Evolutionary conservation across 306 rosid genomes (phyloP).

Genomic region (Bauhinia variegata): DNA sequence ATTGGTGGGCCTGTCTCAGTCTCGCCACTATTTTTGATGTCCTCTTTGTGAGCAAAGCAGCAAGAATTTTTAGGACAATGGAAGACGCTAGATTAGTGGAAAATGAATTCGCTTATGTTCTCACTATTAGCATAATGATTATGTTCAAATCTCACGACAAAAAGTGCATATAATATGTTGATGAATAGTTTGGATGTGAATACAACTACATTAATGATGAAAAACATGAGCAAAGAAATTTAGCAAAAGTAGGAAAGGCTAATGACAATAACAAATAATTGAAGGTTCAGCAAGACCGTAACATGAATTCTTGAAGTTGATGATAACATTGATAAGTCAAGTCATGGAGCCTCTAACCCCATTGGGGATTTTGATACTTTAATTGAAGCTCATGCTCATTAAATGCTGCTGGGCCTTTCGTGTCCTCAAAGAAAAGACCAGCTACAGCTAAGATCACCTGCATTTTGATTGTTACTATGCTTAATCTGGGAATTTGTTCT

Average conservation of each 20-base stretch:
- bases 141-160: no score
- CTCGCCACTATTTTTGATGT: not conserved
- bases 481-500: slow-evolving; percentile 34
- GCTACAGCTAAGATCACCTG: slow-evolving; percentile 25
- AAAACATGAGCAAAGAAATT: no score
- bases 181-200: no score
- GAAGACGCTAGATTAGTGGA: not conserved
- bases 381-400: slow-evolving; percentile 26
- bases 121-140: no score
- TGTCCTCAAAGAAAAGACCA: slow-evolving; percentile 34
- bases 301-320: slow-evolving; percentile 8
- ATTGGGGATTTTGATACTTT: slow-evolving; percentile 12
- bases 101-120: no score
- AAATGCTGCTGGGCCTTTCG: slow-evolving; percentile 38
- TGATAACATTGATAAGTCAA: no score
- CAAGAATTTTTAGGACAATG: not conserved
- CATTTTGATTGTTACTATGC: not conserved
- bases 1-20: not conserved
- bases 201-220: no score
- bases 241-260: not conserved
- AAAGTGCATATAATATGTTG: no score
- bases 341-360: no score
- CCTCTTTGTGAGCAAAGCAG: slow-evolving; percentile 4
- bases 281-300: not conserved
- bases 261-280: not conserved